Evolutionary conservation across 2,329 filamentous ascomycete species (phyloP).

Genomic region (Sclerotinia sclerotiorum): DNA sequence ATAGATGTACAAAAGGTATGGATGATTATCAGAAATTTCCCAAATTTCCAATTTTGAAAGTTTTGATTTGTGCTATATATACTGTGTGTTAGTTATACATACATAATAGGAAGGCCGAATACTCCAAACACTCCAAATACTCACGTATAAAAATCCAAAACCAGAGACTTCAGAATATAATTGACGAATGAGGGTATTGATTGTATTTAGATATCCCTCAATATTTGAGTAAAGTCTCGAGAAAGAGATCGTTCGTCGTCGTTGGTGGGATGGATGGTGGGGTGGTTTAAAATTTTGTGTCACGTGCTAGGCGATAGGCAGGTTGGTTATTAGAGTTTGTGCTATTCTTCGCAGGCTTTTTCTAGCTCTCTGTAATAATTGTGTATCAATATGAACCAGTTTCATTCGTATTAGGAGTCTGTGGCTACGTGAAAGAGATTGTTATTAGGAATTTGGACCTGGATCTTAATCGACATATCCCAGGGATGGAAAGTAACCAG

Average conservation of each 20-base stretch:
- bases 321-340: not conserved
- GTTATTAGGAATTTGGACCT: not conserved
- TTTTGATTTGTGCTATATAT: too few species aligned
- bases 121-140: not conserved
- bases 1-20: not conserved
- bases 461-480: not conserved
- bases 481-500: not conserved
- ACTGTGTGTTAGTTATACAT: not conserved
- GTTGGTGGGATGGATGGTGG: slow-evolving; percentile 17
- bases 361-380: not conserved
- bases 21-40: slow-evolving; percentile 2
- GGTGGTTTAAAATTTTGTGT: slow-evolving; percentile 8
- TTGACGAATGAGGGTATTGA: not conserved
- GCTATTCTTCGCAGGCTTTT: not conserved
- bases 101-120: not conserved
- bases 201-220: not conserved
- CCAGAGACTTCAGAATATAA: not conserved
- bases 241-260: not conserved
- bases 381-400: not conserved
- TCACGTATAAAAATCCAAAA: not conserved
- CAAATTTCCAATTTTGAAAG: not conserved
- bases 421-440: not conserved
- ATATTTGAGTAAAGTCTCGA: not conserved
- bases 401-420: not conserved
- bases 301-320: not conserved